Base-by-base conservation (phyloP, 495 filamentous ascomycete genomes). In the Pseudotulostoma volvatum region DNA sequence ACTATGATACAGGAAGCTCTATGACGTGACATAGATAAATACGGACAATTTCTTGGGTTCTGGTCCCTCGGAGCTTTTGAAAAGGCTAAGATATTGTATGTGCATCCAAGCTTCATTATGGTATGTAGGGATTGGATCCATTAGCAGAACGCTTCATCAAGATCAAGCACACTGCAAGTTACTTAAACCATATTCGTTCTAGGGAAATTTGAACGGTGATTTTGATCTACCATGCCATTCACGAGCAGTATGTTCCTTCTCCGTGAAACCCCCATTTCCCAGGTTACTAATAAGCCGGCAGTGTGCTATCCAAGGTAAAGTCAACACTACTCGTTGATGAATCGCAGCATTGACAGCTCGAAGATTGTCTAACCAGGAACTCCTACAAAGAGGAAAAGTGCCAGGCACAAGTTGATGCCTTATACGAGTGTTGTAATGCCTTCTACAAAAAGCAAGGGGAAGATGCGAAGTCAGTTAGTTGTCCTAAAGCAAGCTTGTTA, bases 351-450 rank as follows among this genome's bases (percentile, higher is more conserved):
- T n/a, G n/a, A n/a, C n/a, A n/a, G n/a, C 34, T 34, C 45, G 28
- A 44, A 90, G 85, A 78, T 42, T 97, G 90, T 50, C 59, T 97
- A 32, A 68, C 63, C 37, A 93, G 76, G 60, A 84, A 83, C 51
- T 77, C 74, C n/a, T 95, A 80, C 56, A 66, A 92, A 32, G 85
- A 99, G 65, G 74, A 73, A 17, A 92, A 79, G 51, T 99, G 90
- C 59, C 66, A 74, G 44, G 54, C 67, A 8, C 67, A 90, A 48
- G 72, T 99, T 34, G 80, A 94, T 53, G 81, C 84, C n/a, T 62
- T 99, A 16, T 99, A 96, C 54, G 79, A 90, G 51, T 99, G 90
- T 55, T 99, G 90, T 59, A 77, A 85, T 45, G 65, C 70, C 20
- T 93, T 99, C 57, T 96, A 99, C 60, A 57, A 77, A 52, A 67